Percentiles rank a stretch among this genome's conserved stretches.
phyloP scores from a whole-genome alignment of 2,329 filamentous ascomycete genomes.

The Verticillium alfalfae region DNA sequence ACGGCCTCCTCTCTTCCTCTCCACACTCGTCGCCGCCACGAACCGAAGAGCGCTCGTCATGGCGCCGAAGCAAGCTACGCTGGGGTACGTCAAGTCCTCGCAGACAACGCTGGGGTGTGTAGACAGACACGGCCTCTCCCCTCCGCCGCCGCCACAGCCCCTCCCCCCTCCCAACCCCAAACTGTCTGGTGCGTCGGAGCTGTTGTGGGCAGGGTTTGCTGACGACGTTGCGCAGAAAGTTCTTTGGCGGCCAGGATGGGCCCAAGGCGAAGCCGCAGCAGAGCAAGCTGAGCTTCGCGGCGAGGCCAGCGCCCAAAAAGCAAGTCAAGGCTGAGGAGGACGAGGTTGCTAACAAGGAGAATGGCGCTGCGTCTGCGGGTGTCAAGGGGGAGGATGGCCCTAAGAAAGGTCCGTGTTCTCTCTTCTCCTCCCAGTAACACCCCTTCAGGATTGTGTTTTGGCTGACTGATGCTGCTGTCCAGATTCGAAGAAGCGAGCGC shows the following conservation, averaged over 20 bases:
- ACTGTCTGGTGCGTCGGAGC: not conserved
- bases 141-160: not conserved
- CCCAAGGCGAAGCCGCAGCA: slow-evolving; percentile 57
- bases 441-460: not conserved
- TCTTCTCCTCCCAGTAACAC: not conserved
- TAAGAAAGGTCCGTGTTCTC: slow-evolving; percentile 25
- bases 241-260: slow-evolving; percentile 66
- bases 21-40: not conserved
- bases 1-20: not conserved
- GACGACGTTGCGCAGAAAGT: slow-evolving; percentile 58
- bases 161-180: no score
- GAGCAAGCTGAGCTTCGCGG: slow-evolving; percentile 72
- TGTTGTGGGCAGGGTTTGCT: not conserved
- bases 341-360: slow-evolving; percentile 24
- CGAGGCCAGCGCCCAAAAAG: slow-evolving; percentile 35
- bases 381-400: slow-evolving; percentile 31
- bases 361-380: slow-evolving; percentile 19
- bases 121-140: not conserved
- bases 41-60: slow-evolving; percentile 18
- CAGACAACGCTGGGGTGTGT: slow-evolving; percentile 72
- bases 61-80: slow-evolving; percentile 68
- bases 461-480: not conserved
- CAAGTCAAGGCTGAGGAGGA: slow-evolving; percentile 17
- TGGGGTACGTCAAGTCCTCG: slow-evolving; percentile 77
- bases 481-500: slow-evolving; percentile 44